Evolutionary conservation across 2,329 filamentous ascomycete genomes (phyloP).

Genomic region (Fusarium oligoseptatum): DNA sequence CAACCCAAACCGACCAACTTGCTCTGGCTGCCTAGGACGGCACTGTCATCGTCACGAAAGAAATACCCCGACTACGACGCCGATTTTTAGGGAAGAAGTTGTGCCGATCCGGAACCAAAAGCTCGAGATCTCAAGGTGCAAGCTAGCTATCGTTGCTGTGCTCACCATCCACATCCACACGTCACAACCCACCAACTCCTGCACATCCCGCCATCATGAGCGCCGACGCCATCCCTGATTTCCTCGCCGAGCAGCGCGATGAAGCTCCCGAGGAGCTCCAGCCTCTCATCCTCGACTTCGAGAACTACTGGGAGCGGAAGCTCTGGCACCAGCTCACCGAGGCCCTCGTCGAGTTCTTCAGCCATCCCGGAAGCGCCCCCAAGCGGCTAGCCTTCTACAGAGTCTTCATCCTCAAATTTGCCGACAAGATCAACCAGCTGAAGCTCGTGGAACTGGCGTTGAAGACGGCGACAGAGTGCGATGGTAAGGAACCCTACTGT

Average conservation of each 20-base stretch:
- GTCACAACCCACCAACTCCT: constrained; percentile 22
- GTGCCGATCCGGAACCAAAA: constrained; percentile 10
- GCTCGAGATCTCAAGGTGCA: constrained; percentile 31
- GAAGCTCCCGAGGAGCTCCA: constrained; percentile 89
- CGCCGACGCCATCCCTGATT: constrained; percentile 88
- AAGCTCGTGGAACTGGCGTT: constrained; percentile 94
- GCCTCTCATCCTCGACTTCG: constrained; percentile 88
- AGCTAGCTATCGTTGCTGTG: constrained; percentile 42
- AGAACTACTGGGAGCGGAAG: constrained; percentile 98
- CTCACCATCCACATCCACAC: constrained; percentile 34
- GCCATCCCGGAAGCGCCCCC: constrained; percentile 80
- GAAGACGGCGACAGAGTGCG: constrained; percentile 87
- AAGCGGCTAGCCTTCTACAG: constrained; percentile 94
- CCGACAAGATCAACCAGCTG: constrained; percentile 98
- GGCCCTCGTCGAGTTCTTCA: constrained; percentile 88
- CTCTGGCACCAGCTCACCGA: constrained; percentile 99
- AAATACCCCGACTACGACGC: not conserved
- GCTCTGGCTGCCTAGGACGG: constrained; percentile 4
- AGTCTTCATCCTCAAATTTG: constrained; percentile 94
- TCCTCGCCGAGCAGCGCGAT: constrained; percentile 91
- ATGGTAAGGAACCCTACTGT: constrained; percentile 66
- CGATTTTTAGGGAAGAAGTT: not conserved
- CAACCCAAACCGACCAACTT: constrained; percentile 11
- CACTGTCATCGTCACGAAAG: not conserved
- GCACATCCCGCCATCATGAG: constrained; percentile 71